A percentile compares a stretch with the other conserved stretches of the same genome.
phyloP scores from a whole-genome alignment of 2,329 filamentous ascomycete genomes.

The Aspergillus eucalypticola region DNA sequence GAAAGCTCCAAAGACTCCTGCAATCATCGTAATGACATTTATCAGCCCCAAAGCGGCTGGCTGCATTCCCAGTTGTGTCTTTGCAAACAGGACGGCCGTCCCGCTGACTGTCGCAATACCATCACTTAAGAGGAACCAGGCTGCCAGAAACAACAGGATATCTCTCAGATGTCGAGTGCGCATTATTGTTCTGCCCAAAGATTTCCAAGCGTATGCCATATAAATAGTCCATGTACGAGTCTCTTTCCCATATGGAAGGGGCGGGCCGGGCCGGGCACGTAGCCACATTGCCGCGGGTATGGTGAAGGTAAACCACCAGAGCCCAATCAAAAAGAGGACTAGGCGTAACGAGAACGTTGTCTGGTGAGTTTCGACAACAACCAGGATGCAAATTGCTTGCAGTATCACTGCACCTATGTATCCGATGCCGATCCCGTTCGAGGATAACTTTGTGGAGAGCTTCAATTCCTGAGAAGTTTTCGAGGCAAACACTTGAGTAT shows the following conservation, averaged over 20 bases:
- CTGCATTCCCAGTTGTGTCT: slow-evolving; percentile 87
- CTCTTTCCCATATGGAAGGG: slow-evolving; percentile 55
- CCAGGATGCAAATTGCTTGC: slow-evolving; percentile 75
- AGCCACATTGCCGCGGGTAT: slow-evolving; percentile 87
- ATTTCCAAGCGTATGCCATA: slow-evolving; percentile 80
- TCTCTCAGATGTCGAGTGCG: slow-evolving; percentile 75
- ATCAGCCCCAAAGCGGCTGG: slow-evolving; percentile 87
- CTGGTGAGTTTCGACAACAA: slow-evolving; percentile 71
- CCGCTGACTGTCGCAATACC: slow-evolving; percentile 92
- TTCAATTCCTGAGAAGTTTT: slow-evolving; percentile 65
- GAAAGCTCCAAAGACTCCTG: slow-evolving; percentile 84
- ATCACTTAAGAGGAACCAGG: slow-evolving; percentile 94
- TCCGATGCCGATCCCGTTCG: slow-evolving; percentile 88
- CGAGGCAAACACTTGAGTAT: not conserved
- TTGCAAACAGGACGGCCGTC: slow-evolving; percentile 92
- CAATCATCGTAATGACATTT: slow-evolving; percentile 84
- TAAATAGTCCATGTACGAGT: slow-evolving; percentile 67
- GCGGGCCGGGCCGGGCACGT: slow-evolving; percentile 83
- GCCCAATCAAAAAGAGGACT: slow-evolving; percentile 80
- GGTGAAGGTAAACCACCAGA: slow-evolving; percentile 92
- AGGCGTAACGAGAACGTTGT: slow-evolving; percentile 83
- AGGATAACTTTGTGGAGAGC: slow-evolving; percentile 86
- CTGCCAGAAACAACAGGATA: slow-evolving; percentile 79
- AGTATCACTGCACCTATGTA: slow-evolving; percentile 84
- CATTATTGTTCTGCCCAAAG: slow-evolving; percentile 75